Percentiles rank a stretch among this genome's conserved stretches.
phyloP scores from a whole-genome alignment of 441 rosid genomes.

The Lepidium campestre region DNA sequence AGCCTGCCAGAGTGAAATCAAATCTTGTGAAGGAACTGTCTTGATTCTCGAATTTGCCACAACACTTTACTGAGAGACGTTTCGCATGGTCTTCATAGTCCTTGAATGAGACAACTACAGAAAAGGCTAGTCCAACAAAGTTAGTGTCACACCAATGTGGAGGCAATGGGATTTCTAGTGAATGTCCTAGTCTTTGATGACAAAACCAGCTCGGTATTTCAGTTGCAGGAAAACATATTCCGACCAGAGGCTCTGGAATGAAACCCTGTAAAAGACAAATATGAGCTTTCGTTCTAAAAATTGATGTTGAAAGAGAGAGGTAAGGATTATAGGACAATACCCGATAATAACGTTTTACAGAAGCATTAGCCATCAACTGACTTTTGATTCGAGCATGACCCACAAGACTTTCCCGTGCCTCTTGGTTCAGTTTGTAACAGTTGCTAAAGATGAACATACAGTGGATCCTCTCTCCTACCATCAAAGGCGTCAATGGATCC shows the following conservation, averaged over 20 bases:
- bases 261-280: slow-evolving; percentile 9
- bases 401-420: slow-evolving; percentile 15
- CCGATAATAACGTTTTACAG: slow-evolving; percentile 20
- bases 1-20: slow-evolving; percentile 21
- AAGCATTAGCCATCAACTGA: slow-evolving; percentile 29
- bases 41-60: slow-evolving; percentile 16
- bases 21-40: slow-evolving; percentile 10
- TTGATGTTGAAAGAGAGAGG: not conserved
- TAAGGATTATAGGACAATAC: not conserved
- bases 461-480: slow-evolving; percentile 9
- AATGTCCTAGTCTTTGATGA: slow-evolving; percentile 21
- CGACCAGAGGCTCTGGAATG: slow-evolving; percentile 26
- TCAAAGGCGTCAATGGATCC: slow-evolving; percentile 12
- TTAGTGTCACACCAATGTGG: slow-evolving; percentile 27
- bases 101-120: slow-evolving; percentile 23
- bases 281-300: not conserved
- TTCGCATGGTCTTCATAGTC: not conserved
- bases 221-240: not conserved
- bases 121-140: slow-evolving; percentile 23
- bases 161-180: slow-evolving; percentile 24
- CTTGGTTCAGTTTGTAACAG: slow-evolving; percentile 21
- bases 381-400: slow-evolving; percentile 28
- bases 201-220: slow-evolving; percentile 27
- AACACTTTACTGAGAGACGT: slow-evolving; percentile 11
- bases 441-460: slow-evolving; percentile 23